Base-by-base conservation (phyloP, 1,284 basidiomycete species). In the Exobasidium rhododendri region DNA sequence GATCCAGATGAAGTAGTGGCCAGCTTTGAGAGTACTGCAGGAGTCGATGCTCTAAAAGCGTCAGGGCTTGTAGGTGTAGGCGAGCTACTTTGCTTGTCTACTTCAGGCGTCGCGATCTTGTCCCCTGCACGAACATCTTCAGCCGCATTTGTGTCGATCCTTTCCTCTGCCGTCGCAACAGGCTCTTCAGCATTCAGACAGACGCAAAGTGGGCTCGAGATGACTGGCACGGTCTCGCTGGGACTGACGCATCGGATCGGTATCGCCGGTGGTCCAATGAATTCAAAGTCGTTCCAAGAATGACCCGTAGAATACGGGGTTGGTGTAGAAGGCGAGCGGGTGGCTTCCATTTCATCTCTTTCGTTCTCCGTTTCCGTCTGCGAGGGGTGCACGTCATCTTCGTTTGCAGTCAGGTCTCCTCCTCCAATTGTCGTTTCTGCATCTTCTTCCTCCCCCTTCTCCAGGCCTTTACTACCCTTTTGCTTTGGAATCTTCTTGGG, bases 161-260 rank as follows among this genome's bases (percentile, higher is more conserved):
- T 29, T 13, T 40, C 53, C 3, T 22, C 24, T 3, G 29, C 44
- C 14, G n/a, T 24, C 13, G 13, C 28, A n/a, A 14, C 29, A 24
- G 29, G 20, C 13, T 54, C 55, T 14, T 30, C 29, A 2, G 67
- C 70, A 20, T 56, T 67, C 45, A 70, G 62, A 52, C 70, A 71
- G 7, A 65, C 67, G 54, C 66, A 73, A n/a, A 78, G 62, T 2
- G 76, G 76, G 13, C 75, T 77, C 11, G 73, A 69, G 1, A 75
- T 55, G 17, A 68, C 62, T 11, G 76, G 76, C 0, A 75, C 66
- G 0, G 73, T 77, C 24, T 78, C 74, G 44, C 67, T 69, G 4
- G 75, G 70, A 49, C 63, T 69, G 14, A 74, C 57, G 31, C 63
- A 64, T 11, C 67, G 63, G 13, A 65, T 68, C 20, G 75, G 69